phyloP scores from a whole-genome alignment of 2,329 filamentous ascomycete genomes.

The Fusarium sp. region DNA sequence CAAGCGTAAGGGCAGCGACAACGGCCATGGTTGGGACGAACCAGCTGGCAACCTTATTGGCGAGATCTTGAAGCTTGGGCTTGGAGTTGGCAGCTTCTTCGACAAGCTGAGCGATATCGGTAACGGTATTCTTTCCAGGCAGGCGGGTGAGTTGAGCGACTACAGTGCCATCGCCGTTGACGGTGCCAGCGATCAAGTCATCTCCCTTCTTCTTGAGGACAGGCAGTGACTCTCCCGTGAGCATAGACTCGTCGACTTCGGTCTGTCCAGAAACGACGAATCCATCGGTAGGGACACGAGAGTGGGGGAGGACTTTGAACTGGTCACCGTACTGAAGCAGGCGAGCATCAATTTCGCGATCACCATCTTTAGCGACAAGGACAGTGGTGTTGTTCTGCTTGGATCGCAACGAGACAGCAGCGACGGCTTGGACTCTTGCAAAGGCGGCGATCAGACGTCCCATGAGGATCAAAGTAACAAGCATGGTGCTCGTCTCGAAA shows the following conservation, averaged over 20 bases:
- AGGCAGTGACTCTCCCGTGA: conserved; percentile 61
- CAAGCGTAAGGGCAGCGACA: conserved; percentile 60
- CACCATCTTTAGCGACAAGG: not conserved
- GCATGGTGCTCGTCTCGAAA: conserved; percentile 57
- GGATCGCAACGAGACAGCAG: conserved; percentile 43
- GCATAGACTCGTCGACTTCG: conserved; percentile 73
- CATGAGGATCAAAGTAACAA: conserved; percentile 54
- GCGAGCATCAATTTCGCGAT: conserved; percentile 61
- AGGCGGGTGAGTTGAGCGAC: conserved; percentile 60
- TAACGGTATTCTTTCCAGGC: conserved; percentile 68
- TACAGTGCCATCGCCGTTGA: conserved; percentile 61
- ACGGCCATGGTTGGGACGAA: conserved; percentile 67
- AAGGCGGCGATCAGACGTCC: conserved; percentile 52
- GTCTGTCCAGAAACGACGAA: conserved; percentile 62
- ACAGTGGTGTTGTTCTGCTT: not conserved
- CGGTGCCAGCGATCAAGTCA: conserved; percentile 66
- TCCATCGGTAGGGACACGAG: conserved; percentile 68
- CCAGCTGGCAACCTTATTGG: conserved; percentile 66
- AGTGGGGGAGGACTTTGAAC: conserved; percentile 60
- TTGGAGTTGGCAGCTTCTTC: conserved; percentile 70
- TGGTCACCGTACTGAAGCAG: conserved; percentile 69
- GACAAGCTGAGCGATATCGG: conserved; percentile 67
- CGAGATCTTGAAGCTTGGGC: conserved; percentile 67
- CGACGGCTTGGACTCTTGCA: conserved; percentile 50
- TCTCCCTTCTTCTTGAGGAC: conserved; percentile 42